Percentiles rank a stretch among this genome's conserved stretches.
phyloP scores from a whole-genome alignment of 1,139 yeast genomes.

The Kurtzmaniella quercitrusa region DNA sequence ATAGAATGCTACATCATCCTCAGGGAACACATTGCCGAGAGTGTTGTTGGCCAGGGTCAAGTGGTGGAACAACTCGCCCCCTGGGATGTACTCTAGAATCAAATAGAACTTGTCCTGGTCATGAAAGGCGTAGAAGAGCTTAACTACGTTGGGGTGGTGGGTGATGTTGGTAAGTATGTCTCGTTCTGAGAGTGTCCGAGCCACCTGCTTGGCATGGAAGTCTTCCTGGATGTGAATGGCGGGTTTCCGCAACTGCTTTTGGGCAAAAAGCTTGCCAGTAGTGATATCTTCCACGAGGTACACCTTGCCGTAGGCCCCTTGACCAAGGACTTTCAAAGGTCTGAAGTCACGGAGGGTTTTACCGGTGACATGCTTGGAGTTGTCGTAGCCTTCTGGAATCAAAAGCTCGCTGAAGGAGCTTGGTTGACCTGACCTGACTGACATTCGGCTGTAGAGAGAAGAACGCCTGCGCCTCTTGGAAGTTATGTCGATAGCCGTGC shows the following conservation, averaged over 20 bases:
- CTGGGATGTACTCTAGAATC: constrained; percentile 32
- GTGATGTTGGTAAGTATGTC: constrained; percentile 60
- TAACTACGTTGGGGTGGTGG: constrained; percentile 33
- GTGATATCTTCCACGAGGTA: constrained; percentile 31
- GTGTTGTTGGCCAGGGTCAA: constrained; percentile 21
- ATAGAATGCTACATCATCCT: constrained; percentile 31
- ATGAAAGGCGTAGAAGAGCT: constrained; percentile 31
- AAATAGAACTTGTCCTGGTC: constrained; percentile 29
- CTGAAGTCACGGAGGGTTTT: constrained; percentile 24
- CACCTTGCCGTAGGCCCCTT: constrained; percentile 42
- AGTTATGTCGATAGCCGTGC: not conserved
- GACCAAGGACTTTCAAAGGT: constrained; percentile 38
- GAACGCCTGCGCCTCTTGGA: constrained; percentile 15
- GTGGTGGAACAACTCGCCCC: constrained; percentile 35
- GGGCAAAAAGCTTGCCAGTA: constrained; percentile 35
- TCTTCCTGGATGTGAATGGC: constrained; percentile 16
- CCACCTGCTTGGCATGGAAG: constrained; percentile 14
- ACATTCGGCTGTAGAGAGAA: constrained; percentile 21
- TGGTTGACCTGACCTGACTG: constrained; percentile 13
- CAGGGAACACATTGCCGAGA: constrained; percentile 23
- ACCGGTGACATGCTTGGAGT: constrained; percentile 2
- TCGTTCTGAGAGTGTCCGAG: constrained; percentile 69
- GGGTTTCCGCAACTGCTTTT: constrained; percentile 38
- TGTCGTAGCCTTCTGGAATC: constrained; percentile 11
- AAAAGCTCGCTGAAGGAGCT: constrained; percentile 13